Evolutionary conservation across 1,284 basidiomycete genomes (phyloP).

Genomic region (Apiotrichum laibachii): DNA sequence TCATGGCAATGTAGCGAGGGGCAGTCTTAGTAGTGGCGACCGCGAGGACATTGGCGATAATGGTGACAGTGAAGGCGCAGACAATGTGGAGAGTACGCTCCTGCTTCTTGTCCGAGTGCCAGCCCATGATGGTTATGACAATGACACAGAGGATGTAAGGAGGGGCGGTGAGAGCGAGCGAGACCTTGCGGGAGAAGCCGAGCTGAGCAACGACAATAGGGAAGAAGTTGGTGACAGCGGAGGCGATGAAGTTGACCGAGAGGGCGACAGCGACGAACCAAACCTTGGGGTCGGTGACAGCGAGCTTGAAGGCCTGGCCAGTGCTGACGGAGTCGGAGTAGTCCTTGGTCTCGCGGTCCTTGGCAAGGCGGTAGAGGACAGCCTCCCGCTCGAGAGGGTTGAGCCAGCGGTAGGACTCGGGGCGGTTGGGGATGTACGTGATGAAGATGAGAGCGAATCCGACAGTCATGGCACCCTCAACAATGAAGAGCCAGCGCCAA

Average conservation of each 20-base stretch:
- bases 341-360: conserved; percentile 39
- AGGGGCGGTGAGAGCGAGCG: conserved; percentile 45
- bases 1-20: conserved; percentile 28
- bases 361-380: conserved; percentile 39
- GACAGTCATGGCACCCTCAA: conserved; percentile 25
- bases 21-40: conserved; percentile 24
- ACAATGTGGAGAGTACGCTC: conserved; percentile 13
- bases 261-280: conserved; percentile 34
- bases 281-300: conserved; percentile 40
- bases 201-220: conserved; percentile 40
- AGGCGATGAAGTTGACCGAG: conserved; percentile 32
- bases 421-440: conserved; percentile 43
- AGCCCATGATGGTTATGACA: conserved; percentile 26
- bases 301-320: conserved; percentile 31
- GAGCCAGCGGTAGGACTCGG: conserved; percentile 35
- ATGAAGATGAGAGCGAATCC: conserved; percentile 34
- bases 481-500: conserved; percentile 13
- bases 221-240: conserved; percentile 49
- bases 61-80: conserved; percentile 49
- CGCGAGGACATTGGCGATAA: conserved; percentile 53
- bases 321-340: conserved; percentile 31
- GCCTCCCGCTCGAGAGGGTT: conserved; percentile 35
- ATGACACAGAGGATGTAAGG: conserved; percentile 39
- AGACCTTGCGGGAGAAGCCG: conserved; percentile 44
- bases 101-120: conserved; percentile 18